These are phyloP conservation scores for Mycena capillaripes DNA, from an alignment of 768 basidiomycete genomes.

Conservation along the genomic window DNA sequence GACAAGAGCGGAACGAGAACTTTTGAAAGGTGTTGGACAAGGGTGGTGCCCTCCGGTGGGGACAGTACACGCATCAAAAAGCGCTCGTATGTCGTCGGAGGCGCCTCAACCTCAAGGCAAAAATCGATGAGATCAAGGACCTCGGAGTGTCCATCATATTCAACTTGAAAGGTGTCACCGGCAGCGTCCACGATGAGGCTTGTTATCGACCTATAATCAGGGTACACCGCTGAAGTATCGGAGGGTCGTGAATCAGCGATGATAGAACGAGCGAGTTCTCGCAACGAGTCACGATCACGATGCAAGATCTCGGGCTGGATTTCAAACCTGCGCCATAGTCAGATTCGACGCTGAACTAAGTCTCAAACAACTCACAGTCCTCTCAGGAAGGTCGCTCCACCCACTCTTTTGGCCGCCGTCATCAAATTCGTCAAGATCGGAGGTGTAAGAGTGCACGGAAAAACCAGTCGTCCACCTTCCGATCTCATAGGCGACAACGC, in stretches of 20 bases:
- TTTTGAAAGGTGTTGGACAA: neutral
- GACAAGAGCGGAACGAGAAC: slow-evolving; percentile 3
- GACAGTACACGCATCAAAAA: neutral
- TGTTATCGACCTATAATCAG: neutral
- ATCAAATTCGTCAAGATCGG: neutral
- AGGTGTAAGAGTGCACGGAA: neutral
- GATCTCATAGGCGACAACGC: neutral
- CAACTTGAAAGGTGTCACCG: neutral
- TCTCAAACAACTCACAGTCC: neutral
- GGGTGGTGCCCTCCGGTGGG: neutral
- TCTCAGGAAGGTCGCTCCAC: slow-evolving; percentile 6
- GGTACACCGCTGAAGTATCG: neutral
- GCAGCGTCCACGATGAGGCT: neutral
- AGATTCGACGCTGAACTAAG: neutral
- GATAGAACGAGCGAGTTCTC: slow-evolving; percentile 3
- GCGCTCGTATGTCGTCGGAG: neutral
- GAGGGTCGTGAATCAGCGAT: neutral
- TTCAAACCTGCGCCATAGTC: neutral
- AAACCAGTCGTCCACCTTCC: neutral
- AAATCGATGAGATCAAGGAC: slow-evolving; percentile 5
- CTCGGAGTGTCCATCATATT: neutral
- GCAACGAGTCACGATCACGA: neutral
- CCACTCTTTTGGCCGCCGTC: neutral
- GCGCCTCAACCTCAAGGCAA: slow-evolving; percentile 10
- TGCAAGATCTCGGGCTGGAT: slow-evolving; percentile 8